Evolutionary conservation across 345 rosid genomes (phyloP).

Genomic region (Fremontodendron californicum): DNA sequence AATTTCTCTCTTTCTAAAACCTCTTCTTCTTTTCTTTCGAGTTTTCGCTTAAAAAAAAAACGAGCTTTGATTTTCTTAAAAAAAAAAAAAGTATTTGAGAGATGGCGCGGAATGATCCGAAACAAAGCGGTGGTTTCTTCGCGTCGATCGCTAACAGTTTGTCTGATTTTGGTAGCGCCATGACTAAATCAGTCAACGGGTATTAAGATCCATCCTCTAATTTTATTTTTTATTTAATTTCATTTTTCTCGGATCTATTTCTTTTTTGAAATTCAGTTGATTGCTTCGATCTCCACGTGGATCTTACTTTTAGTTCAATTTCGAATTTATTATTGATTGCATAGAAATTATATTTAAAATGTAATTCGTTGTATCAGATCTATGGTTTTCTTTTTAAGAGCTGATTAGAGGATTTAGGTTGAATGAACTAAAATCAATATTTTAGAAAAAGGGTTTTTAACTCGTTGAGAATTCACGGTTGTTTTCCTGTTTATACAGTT

Average conservation of each 20-base stretch:
- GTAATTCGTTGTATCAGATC: not conserved
- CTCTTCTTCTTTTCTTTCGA: conserved; percentile 2
- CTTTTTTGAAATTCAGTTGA: not conserved
- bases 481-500: conserved; percentile 29
- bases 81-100: not conserved
- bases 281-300: not conserved
- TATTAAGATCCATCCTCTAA: conserved; percentile 30
- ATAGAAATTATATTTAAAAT: no score
- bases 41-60: not conserved
- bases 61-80: not conserved
- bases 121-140: conserved; percentile 71
- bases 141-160: conserved; percentile 69
- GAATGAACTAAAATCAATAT: not conserved
- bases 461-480: not conserved
- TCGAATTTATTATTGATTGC: not conserved
- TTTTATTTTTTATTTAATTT: not conserved
- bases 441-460: conserved; percentile 1
- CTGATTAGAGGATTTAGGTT: not conserved
- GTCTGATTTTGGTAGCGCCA: conserved; percentile 63
- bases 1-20: not conserved
- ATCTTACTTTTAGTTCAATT: not conserved
- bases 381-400: not conserved
- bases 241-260: not conserved
- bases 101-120: conserved; percentile 80
- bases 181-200: conserved; percentile 97